Evolutionary conservation across 2,329 filamentous ascomycete species (phyloP), one percentile per base, ranked within the genome.

Genomic region (Ilyonectria destructans): DNA sequence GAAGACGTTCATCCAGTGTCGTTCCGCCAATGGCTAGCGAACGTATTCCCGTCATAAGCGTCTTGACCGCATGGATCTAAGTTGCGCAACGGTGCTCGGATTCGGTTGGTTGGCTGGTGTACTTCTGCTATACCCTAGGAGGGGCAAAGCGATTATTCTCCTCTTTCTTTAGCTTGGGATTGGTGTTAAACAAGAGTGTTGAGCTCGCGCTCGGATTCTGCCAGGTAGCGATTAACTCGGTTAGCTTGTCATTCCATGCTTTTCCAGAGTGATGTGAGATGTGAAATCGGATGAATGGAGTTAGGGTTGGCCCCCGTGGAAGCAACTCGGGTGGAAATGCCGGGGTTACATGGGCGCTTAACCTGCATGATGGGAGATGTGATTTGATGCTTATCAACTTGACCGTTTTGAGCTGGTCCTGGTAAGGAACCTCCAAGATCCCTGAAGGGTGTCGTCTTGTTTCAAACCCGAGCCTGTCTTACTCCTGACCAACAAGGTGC

Each of bases 1-100:
- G 60, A 63, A 23, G 77, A 83, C 43, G 66, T 90, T 13, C 82
- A 82, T 52, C 87, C 89, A 0, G 80, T 84, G 64, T 80, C 75
- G 2, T 89, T 92, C 72, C 81, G 82, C 65, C 80, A 85, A 49
- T 92, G 89, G 89, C 76, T 92, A 29, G 67, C 55, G 17, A 58
- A 31, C 21, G 19, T 67, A 12, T 67, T 62, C 29, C 17, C 33
- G 15, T 21, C 58, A 3, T 35, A 31, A 10, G n/a, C 17, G 19
- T 55, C 29, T 52, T 57, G 45, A 58, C 10, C 45, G 26, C n/a
- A 37, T n/a, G 35, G 19, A 19, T 35, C 37, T 43, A 19, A 29
- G 55, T 43, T 29, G 46, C 17, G 23, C 46, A n/a, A 29, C n/a
- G 9, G 31, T 6, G 37, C 19, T 15, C 15, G 17, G 29, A n/a